Percentiles rank a stretch among this genome's conserved stretches.
These are phyloP conservation scores for Mollisia scopiformis DNA, from an alignment of 2,329 filamentous ascomycete species.

Conservation along the genomic window DNA sequence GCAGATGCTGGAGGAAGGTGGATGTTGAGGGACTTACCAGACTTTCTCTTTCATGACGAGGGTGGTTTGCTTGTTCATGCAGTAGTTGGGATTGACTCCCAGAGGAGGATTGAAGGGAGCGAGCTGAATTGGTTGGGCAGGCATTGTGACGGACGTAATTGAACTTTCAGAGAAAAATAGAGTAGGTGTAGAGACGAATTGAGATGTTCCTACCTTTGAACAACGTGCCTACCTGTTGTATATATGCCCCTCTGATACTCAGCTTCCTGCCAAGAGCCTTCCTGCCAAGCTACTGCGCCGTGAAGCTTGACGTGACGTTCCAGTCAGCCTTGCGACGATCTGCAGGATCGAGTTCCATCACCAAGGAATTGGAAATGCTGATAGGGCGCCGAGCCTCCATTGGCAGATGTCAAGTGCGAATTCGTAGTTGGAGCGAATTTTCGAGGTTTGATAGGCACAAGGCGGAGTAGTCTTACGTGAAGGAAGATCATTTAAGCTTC, in stretches of 20 bases:
- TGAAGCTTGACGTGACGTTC: neutral
- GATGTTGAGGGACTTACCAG: constrained; percentile 40
- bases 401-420: neutral
- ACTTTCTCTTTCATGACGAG: constrained; percentile 64
- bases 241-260: neutral
- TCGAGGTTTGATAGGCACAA: neutral
- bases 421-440: neutral
- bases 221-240: neutral
- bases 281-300: constrained; percentile 6
- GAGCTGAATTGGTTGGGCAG: constrained; percentile 15
- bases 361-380: neutral
- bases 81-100: constrained; percentile 29
- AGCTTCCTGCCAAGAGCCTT: constrained; percentile 3
- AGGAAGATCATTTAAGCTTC: neutral
- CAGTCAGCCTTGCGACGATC: constrained; percentile 6
- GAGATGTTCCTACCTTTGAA: neutral
- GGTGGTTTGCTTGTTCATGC: constrained; percentile 39
- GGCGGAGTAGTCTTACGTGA: neutral
- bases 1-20: neutral
- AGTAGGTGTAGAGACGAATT: neutral
- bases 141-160: constrained; percentile 6
- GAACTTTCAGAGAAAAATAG: neutral
- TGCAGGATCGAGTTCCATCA: neutral
- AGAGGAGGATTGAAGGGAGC: constrained; percentile 24
- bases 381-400: neutral